These are phyloP conservation scores for Tanacetum coccineum DNA, from an alignment of 129 eudicot genomes.

Conservation along the genomic window DNA sequence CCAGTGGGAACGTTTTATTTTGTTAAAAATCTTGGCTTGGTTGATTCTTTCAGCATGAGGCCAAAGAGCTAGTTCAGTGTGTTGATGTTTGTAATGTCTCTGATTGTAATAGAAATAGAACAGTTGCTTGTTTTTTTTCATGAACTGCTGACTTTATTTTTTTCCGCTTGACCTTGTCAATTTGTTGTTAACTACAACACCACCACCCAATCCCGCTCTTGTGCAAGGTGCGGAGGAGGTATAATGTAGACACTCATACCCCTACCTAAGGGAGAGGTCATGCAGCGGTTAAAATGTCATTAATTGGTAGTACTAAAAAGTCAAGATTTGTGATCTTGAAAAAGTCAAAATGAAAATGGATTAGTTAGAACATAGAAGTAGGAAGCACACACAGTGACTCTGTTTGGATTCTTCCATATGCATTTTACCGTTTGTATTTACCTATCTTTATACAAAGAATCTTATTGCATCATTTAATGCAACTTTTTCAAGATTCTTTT, in stretches of 20 bases:
- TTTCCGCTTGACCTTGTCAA: not conserved
- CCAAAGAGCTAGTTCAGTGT: constrained; percentile 15
- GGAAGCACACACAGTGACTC: constrained; percentile 18
- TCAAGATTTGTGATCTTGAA: constrained; percentile 19
- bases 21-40: constrained; percentile 29
- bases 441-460: constrained; percentile 21
- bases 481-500: not conserved
- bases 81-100: constrained; percentile 32
- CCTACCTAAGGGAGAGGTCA: no score
- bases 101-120: constrained; percentile 31
- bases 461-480: constrained; percentile 1
- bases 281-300: no score
- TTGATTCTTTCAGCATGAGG: constrained; percentile 17
- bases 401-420: constrained; percentile 37
- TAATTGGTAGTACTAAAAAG: constrained; percentile 19
- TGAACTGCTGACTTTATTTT: not conserved
- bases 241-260: constrained; percentile 13
- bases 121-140: constrained; percentile 22
- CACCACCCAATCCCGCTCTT: no score
- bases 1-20: constrained; percentile 15
- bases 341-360: constrained; percentile 16
- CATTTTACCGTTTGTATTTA: constrained; percentile 29
- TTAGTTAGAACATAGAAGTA: constrained; percentile 54
- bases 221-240: no score
- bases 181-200: no score